phyloP scores from a whole-genome alignment of 78 protist species.

The Bodo saltans region DNA sequence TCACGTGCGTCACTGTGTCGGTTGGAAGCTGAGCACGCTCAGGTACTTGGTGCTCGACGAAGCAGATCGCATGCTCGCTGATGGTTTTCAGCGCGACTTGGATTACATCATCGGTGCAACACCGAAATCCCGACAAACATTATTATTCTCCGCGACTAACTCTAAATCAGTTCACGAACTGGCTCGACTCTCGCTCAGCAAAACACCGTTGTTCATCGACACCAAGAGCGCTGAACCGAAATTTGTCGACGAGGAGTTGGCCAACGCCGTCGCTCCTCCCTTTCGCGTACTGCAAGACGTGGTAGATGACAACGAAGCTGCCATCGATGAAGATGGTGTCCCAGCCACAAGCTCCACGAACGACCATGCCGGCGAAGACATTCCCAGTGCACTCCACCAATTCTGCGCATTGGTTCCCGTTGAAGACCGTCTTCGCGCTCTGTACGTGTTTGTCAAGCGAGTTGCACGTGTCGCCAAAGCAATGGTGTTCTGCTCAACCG shows the following conservation, averaged over 20 bases:
- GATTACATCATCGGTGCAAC: slow-evolving; percentile 31
- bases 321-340: background rate
- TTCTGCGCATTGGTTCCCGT: slow-evolving; percentile 84
- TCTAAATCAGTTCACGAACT: slow-evolving; percentile 15
- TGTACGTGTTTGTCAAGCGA: slow-evolving; percentile 88
- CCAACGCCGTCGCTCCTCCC: background rate
- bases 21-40: slow-evolving; percentile 13
- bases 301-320: slow-evolving; percentile 15
- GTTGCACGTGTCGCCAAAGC: background rate
- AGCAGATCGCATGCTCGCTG: slow-evolving; percentile 72
- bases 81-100: slow-evolving; percentile 62
- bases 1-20: slow-evolving; percentile 49
- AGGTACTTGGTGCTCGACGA: slow-evolving; percentile 71
- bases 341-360: background rate
- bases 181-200: background rate
- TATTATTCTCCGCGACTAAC: slow-evolving; percentile 65
- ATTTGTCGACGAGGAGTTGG: background rate
- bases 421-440: slow-evolving; percentile 79
- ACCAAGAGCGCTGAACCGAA: background rate
- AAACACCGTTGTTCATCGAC: background rate
- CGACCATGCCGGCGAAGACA: slow-evolving; percentile 1
- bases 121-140: slow-evolving; percentile 10
- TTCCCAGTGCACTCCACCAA: slow-evolving; percentile 62
- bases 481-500: slow-evolving; percentile 12
- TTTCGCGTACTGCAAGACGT: background rate